Evolutionary conservation across 768 basidiomycete genomes (phyloP).

Genomic region (Sporobolomyces roseus): DNA sequence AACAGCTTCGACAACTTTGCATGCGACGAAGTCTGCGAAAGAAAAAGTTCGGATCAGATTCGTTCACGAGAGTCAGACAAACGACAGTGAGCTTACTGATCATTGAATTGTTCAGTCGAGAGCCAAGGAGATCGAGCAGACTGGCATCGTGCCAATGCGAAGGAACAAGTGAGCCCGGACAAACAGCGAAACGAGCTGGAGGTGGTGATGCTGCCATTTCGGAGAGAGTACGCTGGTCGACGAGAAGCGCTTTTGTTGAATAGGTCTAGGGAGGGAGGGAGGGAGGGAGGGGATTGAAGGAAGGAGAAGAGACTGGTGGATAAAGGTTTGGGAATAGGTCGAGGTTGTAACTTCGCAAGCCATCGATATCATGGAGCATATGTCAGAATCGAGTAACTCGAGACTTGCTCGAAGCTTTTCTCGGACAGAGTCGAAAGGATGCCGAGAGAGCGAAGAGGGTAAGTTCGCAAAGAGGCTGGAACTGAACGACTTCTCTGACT

Average conservation of each 20-base stretch:
- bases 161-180: conserved; percentile 70
- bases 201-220: too few species aligned
- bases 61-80: not conserved
- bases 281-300: not conserved
- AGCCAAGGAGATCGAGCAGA: conserved; percentile 70
- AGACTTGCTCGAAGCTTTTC: not conserved
- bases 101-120: conserved; percentile 74
- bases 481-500: too few species aligned
- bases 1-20: conserved; percentile 69
- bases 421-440: not conserved
- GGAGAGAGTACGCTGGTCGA: not conserved
- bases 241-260: not conserved
- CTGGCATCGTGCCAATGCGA: conserved; percentile 68
- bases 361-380: not conserved
- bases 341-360: not conserved
- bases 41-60: too few species aligned
- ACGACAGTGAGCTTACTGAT: conserved; percentile 52
- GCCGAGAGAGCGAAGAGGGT: too few species aligned
- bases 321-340: too few species aligned
- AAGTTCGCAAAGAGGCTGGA: too few species aligned
- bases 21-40: conserved; percentile 62
- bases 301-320: not conserved
- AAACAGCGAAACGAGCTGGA: conserved; percentile 5
- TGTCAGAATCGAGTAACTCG: not conserved
- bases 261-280: too few species aligned